Evolutionary conservation across 129 eudicot genomes (phyloP), one percentile per base, ranked within the genome.

Genomic region (Centaurea solstitialis): DNA sequence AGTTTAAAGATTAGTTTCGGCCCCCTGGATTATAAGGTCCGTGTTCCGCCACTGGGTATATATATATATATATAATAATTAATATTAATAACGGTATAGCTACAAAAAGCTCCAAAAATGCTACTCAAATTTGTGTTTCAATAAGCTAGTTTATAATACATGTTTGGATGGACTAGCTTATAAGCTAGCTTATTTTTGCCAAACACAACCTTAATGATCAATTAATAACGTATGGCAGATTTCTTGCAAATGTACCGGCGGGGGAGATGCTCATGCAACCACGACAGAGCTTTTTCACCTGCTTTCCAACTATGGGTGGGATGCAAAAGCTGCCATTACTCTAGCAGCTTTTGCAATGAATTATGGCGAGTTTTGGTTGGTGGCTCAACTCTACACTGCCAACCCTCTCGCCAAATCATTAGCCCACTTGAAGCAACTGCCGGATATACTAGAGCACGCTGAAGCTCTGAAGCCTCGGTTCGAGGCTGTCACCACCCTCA

Each of bases 391-490:
- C 17, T 86, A 84, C 82, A 75, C 77, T 9, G 83, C 88, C 43
- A 84, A 89, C 68, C 91, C 92, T 35, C 88, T 92, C 26, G 97
- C 97, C 79, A 88, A 88, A 53, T 86, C 97, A 23, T 77, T 92
- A 9, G 89, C 92, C 11, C 83, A 81, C 47, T 89, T 92, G 20
- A 92, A 88, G 87, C 94, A 92, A 75, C 61, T 92, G 0, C 91
- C 94, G 0, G 85, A 80, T 43, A 75, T 83, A 3, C 39, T 89
- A 43, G 93, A 89, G 76, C 84, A 74, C 9, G 79, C 81, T 7
- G 93, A 89, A 0, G 78, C 82, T 68, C 76, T 87, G 45, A 89
- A 79, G 77, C 93, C 96, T 5, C 83, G 78, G 79, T 85, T 80
- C 67, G 86, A 84, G 43, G 83, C 92, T 0, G 80, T 94, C 24